Evolutionary conservation across 345 rosid genomes (phyloP).

Genomic region (Erodium maritimum): DNA sequence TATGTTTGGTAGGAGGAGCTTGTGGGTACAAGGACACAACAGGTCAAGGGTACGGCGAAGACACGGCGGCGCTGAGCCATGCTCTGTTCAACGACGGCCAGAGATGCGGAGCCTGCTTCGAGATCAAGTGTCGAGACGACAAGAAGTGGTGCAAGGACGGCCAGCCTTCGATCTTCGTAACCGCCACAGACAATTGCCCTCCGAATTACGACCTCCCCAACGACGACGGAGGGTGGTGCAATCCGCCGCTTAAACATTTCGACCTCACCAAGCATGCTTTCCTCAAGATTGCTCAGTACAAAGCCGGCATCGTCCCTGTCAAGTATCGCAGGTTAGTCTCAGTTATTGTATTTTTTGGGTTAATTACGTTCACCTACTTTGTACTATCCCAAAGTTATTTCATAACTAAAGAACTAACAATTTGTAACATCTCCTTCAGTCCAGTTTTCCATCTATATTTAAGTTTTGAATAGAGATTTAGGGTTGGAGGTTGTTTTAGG

Average conservation of each 20-base stretch:
- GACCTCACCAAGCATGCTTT: conserved; percentile 61
- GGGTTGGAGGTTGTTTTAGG: no score
- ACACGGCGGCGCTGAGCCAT: conserved; percentile 39
- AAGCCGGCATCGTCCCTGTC: conserved; percentile 48
- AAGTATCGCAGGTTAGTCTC: conserved; percentile 69
- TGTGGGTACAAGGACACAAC: conserved; percentile 37
- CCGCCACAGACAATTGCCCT: conserved; percentile 79
- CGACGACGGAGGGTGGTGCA: conserved; percentile 72
- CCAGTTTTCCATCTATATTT: no score
- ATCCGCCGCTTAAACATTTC: conserved; percentile 57
- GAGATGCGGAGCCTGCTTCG: conserved; percentile 44
- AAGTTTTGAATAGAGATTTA: no score
- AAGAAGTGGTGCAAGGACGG: conserved; percentile 48
- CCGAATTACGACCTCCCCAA: conserved; percentile 38
- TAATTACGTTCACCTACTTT: not conserved
- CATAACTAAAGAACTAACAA: no score
- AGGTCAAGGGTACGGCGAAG: conserved; percentile 25
- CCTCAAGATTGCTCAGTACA: conserved; percentile 36
- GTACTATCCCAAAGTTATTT: no score
- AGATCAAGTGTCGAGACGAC: conserved; percentile 25
- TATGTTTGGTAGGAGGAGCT: conserved; percentile 33
- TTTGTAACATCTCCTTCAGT: no score
- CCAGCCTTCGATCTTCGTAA: conserved; percentile 36
- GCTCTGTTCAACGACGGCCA: conserved; percentile 33
- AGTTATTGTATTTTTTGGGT: no score